phyloP scores from a whole-genome alignment of 345 rosid species.

The Eutrema heterophyllum region DNA sequence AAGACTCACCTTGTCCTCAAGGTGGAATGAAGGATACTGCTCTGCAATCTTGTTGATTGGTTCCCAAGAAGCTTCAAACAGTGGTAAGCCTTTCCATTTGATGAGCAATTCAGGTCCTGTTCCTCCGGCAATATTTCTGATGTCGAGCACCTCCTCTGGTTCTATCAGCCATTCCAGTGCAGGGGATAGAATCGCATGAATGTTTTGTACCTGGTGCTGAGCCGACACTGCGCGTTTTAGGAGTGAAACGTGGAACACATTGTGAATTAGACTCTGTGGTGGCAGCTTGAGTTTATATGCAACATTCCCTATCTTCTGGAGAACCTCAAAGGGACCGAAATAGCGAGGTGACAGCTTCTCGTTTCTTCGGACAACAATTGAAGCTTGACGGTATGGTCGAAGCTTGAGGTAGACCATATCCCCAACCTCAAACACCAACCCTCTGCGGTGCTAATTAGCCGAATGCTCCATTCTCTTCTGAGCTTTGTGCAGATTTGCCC shows the following conservation, averaged over 20 bases:
- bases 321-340: not conserved
- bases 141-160: not conserved
- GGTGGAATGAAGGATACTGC: not conserved
- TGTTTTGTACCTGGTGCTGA: not conserved
- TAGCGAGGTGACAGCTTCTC: not conserved
- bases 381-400: not conserved
- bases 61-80: not conserved
- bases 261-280: not conserved
- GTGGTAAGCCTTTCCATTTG: not conserved
- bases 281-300: not conserved
- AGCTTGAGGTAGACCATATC: not conserved
- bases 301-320: not conserved
- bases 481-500: not conserved
- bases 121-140: not conserved
- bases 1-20: not conserved
- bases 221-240: too few relatives aligned
- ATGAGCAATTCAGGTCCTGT: not conserved
- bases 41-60: not conserved
- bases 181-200: not conserved
- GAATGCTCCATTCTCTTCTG: not conserved
- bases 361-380: not conserved
- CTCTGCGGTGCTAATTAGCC: not conserved
- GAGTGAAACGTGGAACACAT: not conserved
- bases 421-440: not conserved
- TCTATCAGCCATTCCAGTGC: not conserved